Percentiles rank a stretch among this genome's conserved stretches.
These are phyloP conservation scores for Dovyalis caffra DNA, from an alignment of 345 rosid genomes.

Conservation along the genomic window DNA sequence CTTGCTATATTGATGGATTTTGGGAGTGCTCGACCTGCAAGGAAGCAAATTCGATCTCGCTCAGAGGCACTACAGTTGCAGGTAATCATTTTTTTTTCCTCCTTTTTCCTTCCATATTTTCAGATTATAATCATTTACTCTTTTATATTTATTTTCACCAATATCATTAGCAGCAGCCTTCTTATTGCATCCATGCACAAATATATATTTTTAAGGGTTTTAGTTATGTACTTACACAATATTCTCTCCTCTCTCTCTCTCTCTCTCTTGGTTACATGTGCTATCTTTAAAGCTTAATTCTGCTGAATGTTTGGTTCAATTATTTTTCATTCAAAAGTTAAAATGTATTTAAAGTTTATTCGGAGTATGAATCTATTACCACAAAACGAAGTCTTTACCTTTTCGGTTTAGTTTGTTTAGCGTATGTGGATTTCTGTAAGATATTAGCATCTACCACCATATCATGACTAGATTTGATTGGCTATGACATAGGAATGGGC, in stretches of 20 bases:
- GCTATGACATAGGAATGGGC: conserved; percentile 79
- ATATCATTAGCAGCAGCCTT: not conserved
- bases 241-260: too few species aligned
- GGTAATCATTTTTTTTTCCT: conserved; percentile 40
- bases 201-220: not conserved
- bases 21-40: conserved; percentile 87
- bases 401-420: not conserved
- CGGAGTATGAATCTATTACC: not conserved
- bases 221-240: not conserved
- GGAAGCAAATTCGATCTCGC: conserved; percentile 85
- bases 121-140: not conserved
- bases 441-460: not conserved
- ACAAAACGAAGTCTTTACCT: not conserved
- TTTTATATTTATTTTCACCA: not conserved
- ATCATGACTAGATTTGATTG: conserved; percentile 3
- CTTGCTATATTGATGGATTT: conserved; percentile 96
- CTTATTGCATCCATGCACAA: not conserved
- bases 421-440: not conserved
- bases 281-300: not conserved
- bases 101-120: not conserved
- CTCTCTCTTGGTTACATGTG: not conserved
- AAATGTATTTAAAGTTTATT: not conserved
- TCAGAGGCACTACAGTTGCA: conserved; percentile 91
- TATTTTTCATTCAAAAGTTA: not conserved
- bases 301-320: not conserved